phyloP scores from a whole-genome alignment of 495 filamentous ascomycete species.

The Xylaria acuta region DNA sequence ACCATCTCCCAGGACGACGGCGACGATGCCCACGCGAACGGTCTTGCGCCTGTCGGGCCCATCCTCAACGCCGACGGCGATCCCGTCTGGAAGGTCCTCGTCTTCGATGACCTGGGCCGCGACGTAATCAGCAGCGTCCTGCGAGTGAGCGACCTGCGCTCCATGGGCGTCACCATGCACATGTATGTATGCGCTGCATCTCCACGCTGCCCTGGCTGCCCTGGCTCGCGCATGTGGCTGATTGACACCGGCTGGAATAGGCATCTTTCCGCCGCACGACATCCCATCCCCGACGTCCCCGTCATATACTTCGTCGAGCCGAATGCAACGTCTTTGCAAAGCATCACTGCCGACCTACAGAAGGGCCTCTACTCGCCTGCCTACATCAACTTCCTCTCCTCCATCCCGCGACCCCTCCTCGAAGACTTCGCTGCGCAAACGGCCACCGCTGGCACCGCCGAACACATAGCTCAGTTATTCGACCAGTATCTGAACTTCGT shows the following conservation, averaged over 20 bases:
- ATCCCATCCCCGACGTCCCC: slow-evolving; percentile 94
- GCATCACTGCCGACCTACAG: slow-evolving; percentile 86
- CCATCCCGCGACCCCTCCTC: slow-evolving; percentile 87
- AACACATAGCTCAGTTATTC: slow-evolving; percentile 89
- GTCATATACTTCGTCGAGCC: slow-evolving; percentile 96
- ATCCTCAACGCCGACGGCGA: slow-evolving; percentile 89
- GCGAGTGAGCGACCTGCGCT: slow-evolving; percentile 87
- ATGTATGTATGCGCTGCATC: slow-evolving; percentile 62
- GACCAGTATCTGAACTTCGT: slow-evolving; percentile 99
- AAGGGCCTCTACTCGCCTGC: slow-evolving; percentile 90
- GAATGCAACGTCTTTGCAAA: slow-evolving; percentile 75
- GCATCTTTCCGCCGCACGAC: slow-evolving; percentile 80
- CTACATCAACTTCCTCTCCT: slow-evolving; percentile 96
- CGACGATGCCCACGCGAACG: slow-evolving; percentile 62
- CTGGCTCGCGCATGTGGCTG: slow-evolving; percentile 31
- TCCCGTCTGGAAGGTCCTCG: slow-evolving; percentile 70
- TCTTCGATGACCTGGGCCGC: slow-evolving; percentile 67
- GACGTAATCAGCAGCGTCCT: slow-evolving; percentile 91
- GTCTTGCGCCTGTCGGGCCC: slow-evolving; percentile 70
- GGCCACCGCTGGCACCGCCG: slow-evolving; percentile 79
- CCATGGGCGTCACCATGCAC: slow-evolving; percentile 96
- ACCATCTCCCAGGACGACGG: slow-evolving; percentile 59
- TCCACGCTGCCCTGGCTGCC: not conserved
- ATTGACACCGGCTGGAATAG: slow-evolving; percentile 46
- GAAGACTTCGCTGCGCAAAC: slow-evolving; percentile 95